Evolutionary conservation across 495 filamentous ascomycete genomes (phyloP).

Genomic region (Evernia prunastri): DNA sequence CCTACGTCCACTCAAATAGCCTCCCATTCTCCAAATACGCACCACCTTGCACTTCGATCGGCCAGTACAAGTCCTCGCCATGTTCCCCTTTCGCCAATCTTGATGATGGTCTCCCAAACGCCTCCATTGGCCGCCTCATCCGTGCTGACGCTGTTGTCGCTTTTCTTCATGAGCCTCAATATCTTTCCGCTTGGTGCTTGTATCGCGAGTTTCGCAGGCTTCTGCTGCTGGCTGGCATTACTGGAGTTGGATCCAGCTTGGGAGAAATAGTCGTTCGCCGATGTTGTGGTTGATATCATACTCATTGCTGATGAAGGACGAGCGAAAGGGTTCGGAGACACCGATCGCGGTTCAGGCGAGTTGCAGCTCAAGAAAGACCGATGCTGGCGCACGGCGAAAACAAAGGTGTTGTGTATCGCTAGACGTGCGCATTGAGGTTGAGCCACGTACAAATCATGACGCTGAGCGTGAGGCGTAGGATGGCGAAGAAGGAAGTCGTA

Average conservation of each 20-base stretch:
- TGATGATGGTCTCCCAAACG: slow-evolving; percentile 97
- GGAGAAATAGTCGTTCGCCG: slow-evolving; percentile 32
- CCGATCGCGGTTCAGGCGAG: slow-evolving; percentile 46
- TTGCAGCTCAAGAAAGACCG: slow-evolving; percentile 54
- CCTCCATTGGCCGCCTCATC: slow-evolving; percentile 60
- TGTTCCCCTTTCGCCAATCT: slow-evolving; percentile 82
- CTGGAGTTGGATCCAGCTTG: slow-evolving; percentile 49
- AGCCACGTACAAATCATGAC: slow-evolving; percentile 93
- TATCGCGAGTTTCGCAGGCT: slow-evolving; percentile 92
- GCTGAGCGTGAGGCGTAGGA: slow-evolving; percentile 91
- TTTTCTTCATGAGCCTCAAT: slow-evolving; percentile 79
- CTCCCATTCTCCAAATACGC: slow-evolving; percentile 97
- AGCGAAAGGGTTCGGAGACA: slow-evolving; percentile 62
- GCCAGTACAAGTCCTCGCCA: slow-evolving; percentile 94
- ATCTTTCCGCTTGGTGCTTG: slow-evolving; percentile 96
- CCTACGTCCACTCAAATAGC: slow-evolving; percentile 40
- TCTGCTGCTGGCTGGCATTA: slow-evolving; percentile 48
- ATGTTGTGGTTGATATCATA: slow-evolving; percentile 61
- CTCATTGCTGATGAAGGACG: slow-evolving; percentile 77
- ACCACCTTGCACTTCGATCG: slow-evolving; percentile 93
- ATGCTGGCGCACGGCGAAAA: slow-evolving; percentile 92
- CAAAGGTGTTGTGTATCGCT: slow-evolving; percentile 92
- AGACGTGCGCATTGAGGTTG: slow-evolving; percentile 86
- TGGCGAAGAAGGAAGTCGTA: slow-evolving; percentile 92
- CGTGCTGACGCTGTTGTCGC: slow-evolving; percentile 54